These are phyloP conservation scores for Leptographium lundbergii DNA, from an alignment of 2,329 filamentous ascomycete genomes.

Conservation along the genomic window DNA sequence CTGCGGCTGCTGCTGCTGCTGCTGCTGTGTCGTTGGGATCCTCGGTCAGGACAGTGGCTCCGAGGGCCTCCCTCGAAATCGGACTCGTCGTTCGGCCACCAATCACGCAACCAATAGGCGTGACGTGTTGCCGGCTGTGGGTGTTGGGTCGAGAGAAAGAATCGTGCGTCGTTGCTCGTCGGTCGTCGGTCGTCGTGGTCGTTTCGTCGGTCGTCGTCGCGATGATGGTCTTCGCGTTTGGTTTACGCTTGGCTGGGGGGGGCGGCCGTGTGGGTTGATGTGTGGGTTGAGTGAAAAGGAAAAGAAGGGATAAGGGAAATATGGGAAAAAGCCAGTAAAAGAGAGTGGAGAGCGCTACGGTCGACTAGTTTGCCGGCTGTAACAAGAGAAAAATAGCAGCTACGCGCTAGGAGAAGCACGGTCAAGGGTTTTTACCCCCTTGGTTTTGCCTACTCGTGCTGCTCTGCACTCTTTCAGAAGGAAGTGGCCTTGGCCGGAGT, in stretches of 20 bases:
- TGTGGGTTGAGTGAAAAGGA: neutral
- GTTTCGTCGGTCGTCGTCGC: neutral
- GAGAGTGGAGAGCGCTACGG: neutral
- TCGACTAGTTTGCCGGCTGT: neutral
- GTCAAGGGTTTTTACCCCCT: neutral
- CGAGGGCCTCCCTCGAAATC: no score
- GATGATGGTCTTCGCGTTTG: neutral
- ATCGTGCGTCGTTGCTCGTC: neutral
- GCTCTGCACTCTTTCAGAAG: neutral
- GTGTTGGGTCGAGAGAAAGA: neutral
- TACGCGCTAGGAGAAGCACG: neutral
- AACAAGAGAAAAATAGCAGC: neutral
- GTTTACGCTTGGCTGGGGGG: neutral
- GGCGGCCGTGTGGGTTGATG: neutral
- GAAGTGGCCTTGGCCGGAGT: slow-evolving; percentile 8
- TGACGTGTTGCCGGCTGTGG: neutral
- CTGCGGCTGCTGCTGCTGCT: neutral
- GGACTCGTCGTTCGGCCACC: no score
- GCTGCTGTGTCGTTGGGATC: neutral
- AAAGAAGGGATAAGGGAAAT: neutral
- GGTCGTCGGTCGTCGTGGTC: neutral
- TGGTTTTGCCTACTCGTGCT: neutral
- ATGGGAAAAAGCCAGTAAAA: neutral
- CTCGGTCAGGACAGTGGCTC: neutral
- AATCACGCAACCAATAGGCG: no score